Conservation (phyloP, 148 eudicot genomes). For the Cornus suecica region DNA sequence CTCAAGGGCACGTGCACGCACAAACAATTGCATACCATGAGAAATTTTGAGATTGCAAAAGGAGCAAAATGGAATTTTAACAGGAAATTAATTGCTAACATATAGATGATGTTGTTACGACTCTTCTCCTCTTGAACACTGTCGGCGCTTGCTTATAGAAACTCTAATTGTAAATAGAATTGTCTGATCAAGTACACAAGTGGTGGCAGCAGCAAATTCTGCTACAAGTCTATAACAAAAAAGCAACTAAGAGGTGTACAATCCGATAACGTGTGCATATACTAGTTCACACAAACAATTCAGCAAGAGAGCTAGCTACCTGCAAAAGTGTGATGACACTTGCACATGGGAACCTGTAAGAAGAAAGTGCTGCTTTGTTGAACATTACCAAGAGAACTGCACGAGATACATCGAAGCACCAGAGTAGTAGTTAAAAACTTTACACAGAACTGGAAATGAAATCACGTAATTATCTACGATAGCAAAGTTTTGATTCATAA, state of each 20-base stretch:
- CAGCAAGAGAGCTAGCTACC: constrained; percentile 28
- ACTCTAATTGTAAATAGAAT: background rate
- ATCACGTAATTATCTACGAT: background rate
- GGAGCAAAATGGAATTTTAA: background rate
- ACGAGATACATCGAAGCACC: constrained; percentile 7
- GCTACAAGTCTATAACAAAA: background rate
- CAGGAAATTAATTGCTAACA: background rate
- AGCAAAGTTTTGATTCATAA: background rate
- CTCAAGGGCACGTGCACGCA: background rate
- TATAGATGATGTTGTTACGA: background rate
- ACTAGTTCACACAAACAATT: background rate
- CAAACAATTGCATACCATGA: background rate
- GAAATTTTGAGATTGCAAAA: background rate
- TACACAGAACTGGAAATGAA: background rate
- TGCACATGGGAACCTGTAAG: constrained; percentile 67
- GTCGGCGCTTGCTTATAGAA: background rate
- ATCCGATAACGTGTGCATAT: background rate
- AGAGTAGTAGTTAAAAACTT: background rate
- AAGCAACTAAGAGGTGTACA: background rate
- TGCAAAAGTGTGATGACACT: constrained; percentile 84
- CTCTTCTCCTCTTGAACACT: background rate
- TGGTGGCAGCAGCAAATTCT: background rate
- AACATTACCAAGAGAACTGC: constrained; percentile 73
- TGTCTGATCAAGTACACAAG: background rate
- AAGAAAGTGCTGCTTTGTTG: constrained; percentile 83